phyloP scores from a whole-genome alignment of 768 basidiomycete genomes.

The Lactifluus hygrophoroides region DNA sequence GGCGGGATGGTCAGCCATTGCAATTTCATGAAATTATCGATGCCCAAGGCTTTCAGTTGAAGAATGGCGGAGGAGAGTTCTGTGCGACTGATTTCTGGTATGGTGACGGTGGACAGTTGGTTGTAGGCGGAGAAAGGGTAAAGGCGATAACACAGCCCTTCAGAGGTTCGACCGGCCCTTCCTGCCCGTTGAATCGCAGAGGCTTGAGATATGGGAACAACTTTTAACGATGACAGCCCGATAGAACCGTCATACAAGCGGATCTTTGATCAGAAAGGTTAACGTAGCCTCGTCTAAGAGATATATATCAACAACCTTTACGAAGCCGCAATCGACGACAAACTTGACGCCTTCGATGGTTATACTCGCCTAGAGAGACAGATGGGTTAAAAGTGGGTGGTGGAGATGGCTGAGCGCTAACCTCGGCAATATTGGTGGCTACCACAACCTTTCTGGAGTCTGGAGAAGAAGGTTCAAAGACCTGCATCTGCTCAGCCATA shows the following conservation, averaged over 20 bases:
- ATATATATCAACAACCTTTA: slow-evolving; percentile 53
- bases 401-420: slow-evolving; percentile 24
- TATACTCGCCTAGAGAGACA: slow-evolving; percentile 64
- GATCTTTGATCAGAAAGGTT: slow-evolving; percentile 42
- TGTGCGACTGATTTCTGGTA: slow-evolving; percentile 84
- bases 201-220: slow-evolving; percentile 76
- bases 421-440: slow-evolving; percentile 95
- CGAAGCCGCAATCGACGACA: slow-evolving; percentile 91
- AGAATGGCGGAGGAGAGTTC: slow-evolving; percentile 89
- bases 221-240: slow-evolving; percentile 73
- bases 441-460: slow-evolving; percentile 85
- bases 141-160: slow-evolving; percentile 88
- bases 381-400: not conserved
- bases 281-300: not conserved
- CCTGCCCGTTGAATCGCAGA: slow-evolving; percentile 92
- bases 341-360: slow-evolving; percentile 95
- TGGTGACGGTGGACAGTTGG: slow-evolving; percentile 56
- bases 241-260: slow-evolving; percentile 85
- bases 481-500: slow-evolving; percentile 77
- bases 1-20: slow-evolving; percentile 92
- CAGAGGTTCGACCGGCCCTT: slow-evolving; percentile 86
- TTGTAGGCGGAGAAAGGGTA: slow-evolving; percentile 61
- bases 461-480: slow-evolving; percentile 70
- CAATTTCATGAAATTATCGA: slow-evolving; percentile 92
- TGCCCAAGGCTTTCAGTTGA: slow-evolving; percentile 89